A percentile compares a stretch with the other conserved stretches of the same genome.
Evolutionary conservation across 2,329 filamentous ascomycete species (phyloP).

Genomic region (Coniella lustricola): DNA sequence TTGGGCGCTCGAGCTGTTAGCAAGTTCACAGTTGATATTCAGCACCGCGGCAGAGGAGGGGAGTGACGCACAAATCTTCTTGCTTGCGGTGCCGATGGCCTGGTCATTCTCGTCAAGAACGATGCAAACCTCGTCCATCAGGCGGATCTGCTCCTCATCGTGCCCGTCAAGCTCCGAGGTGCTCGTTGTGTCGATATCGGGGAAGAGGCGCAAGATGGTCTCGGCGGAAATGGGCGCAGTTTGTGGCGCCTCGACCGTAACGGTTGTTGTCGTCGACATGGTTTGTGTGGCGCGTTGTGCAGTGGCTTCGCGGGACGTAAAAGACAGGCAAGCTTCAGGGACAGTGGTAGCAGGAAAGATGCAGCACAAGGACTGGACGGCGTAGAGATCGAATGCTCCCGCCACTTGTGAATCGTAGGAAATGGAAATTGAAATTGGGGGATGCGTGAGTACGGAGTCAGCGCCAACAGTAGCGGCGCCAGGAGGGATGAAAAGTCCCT

Average conservation of each 20-base stretch:
- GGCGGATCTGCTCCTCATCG: slow-evolving; percentile 92
- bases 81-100: slow-evolving; percentile 93
- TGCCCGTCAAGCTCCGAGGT: slow-evolving; percentile 73
- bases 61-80: slow-evolving; percentile 77
- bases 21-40: not conserved
- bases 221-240: slow-evolving; percentile 70
- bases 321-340: not conserved
- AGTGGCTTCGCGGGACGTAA: not conserved
- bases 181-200: slow-evolving; percentile 67
- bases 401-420: no score
- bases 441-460: not conserved
- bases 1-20: slow-evolving; percentile 30
- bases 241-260: slow-evolving; percentile 37
- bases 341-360: not conserved
- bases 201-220: slow-evolving; percentile 81
- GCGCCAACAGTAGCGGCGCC: no score
- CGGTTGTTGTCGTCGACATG: slow-evolving; percentile 35
- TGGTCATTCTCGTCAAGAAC: slow-evolving; percentile 87
- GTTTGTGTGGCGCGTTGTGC: not conserved
- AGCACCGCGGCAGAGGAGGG: not conserved
- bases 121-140: slow-evolving; percentile 99
- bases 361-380: not conserved
- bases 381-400: not conserved
- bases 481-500: not conserved
- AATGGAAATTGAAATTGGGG: not conserved